Conservation (phyloP, 2,329 filamentous ascomycete genomes). For the Alternaria brassicicola region DNA sequence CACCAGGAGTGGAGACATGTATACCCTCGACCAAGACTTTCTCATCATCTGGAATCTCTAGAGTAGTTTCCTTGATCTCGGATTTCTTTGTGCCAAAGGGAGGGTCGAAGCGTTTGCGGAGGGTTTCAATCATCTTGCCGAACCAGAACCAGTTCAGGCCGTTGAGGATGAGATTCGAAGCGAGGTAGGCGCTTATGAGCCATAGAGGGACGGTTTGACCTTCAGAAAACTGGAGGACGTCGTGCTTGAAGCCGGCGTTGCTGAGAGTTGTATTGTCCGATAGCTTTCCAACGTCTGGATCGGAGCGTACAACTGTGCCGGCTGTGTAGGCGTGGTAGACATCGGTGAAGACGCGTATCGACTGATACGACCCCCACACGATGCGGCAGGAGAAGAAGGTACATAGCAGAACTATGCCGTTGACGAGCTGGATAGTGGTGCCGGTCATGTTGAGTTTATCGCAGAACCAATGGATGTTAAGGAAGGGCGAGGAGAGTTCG, state of each 20-base stretch:
- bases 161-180: slow-evolving; percentile 74
- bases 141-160: slow-evolving; percentile 86
- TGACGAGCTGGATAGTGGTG: slow-evolving; percentile 73
- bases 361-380: slow-evolving; percentile 77
- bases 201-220: slow-evolving; percentile 64
- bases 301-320: slow-evolving; percentile 29
- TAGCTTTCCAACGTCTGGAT: slow-evolving; percentile 38
- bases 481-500: slow-evolving; percentile 82
- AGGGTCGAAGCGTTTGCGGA: slow-evolving; percentile 75
- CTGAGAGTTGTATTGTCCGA: slow-evolving; percentile 28
- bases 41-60: slow-evolving; percentile 31
- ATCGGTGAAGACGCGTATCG: slow-evolving; percentile 68
- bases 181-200: slow-evolving; percentile 71
- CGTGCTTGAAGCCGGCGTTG: slow-evolving; percentile 39
- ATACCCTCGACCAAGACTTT: slow-evolving; percentile 44
- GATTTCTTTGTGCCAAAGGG: slow-evolving; percentile 55
- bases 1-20: slow-evolving; percentile 38
- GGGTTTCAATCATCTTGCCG: slow-evolving; percentile 80
- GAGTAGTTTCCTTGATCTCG: slow-evolving; percentile 21
- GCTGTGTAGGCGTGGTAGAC: slow-evolving; percentile 59
- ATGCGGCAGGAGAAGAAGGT: slow-evolving; percentile 80
- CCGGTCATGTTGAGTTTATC: slow-evolving; percentile 85
- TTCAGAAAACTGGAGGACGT: slow-evolving; percentile 58
- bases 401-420: slow-evolving; percentile 72
- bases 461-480: slow-evolving; percentile 92